These are phyloP conservation scores for Fusarium musae DNA, from an alignment of 2,329 filamentous ascomycete species.

Conservation along the genomic window DNA sequence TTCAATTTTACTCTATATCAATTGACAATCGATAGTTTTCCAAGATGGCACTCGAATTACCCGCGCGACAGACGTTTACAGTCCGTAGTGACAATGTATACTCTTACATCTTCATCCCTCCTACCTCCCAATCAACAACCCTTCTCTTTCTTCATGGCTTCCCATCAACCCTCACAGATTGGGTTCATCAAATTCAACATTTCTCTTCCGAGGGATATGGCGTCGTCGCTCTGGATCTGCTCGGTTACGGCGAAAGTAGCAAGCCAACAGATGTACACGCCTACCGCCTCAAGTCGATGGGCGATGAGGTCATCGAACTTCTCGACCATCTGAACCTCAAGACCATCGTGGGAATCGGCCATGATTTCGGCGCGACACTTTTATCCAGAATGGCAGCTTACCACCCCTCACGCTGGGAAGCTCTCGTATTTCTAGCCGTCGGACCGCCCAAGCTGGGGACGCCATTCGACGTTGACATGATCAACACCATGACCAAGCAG, in stretches of 20 bases:
- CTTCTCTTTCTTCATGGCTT: constrained; percentile 62
- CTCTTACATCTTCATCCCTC: constrained; percentile 47
- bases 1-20: not conserved
- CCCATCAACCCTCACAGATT: constrained; percentile 58
- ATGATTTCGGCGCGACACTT: constrained; percentile 51
- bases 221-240: constrained; percentile 55
- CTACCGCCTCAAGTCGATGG: constrained; percentile 48
- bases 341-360: constrained; percentile 56
- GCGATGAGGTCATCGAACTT: constrained; percentile 49
- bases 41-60: constrained; percentile 20
- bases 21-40: not conserved
- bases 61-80: constrained; percentile 19
- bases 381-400: constrained; percentile 46
- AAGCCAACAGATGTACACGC: constrained; percentile 41
- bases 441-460: constrained; percentile 45
- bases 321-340: constrained; percentile 46
- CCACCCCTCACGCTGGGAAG: constrained; percentile 34
- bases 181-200: constrained; percentile 51
- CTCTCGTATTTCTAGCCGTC: constrained; percentile 46
- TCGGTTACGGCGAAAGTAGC: constrained; percentile 52
- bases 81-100: constrained; percentile 38
- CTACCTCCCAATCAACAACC: constrained; percentile 42
- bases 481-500: constrained; percentile 48
- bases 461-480: constrained; percentile 45
- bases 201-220: constrained; percentile 54